Base-by-base conservation (phyloP, 257 asterid species). In the Fraxinus excelsior region DNA sequence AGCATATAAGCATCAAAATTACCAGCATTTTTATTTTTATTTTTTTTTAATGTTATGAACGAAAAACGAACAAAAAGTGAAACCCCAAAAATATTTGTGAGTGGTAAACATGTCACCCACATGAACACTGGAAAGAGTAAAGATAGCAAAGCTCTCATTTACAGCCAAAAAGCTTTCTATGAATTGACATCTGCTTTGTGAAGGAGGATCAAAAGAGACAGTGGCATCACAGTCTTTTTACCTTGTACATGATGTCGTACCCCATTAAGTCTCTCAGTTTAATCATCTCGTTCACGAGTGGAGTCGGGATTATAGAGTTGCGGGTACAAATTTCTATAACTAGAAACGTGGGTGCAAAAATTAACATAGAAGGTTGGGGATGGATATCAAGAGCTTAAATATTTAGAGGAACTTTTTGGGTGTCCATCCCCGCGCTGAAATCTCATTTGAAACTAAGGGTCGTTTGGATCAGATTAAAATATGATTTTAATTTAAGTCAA, bases 171-270 rank as follows among this genome's bases (percentile, higher is more conserved):
- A 67, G 78, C 44, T n/a, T 32, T 42, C 26, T 69, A 69, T 80
- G 84, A 83, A 80, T 76, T 73, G 86, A 80, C 84, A 83, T 77
- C 72, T 80, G 78, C 86, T 80, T 83, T 80, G 76, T 73, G 67
- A 83, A 83, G 86, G 80, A 83, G 86, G 81, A 83, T 82, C 86
- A 79, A 79, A 79, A 75, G 83, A 66, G 72, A 78, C 71, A 46
- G 74, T 69, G 72, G 76, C 69, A 53, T 81, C 31, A 13, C 28
- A n/a, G 18, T n/a, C 81, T 73, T 81, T 77, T 72, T 76, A 76
- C 69, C 78, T 72, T 23, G 25, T 69, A 73, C 21, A 32, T 69
- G 3, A 32, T 69, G 3, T 56, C 4, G 49, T 11, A 40, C 8
- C 65, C 65, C 28, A 5, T 12, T 42, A 42, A 42, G 51, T 42